Conservation (phyloP, 768 basidiomycete genomes). For the Kwoniella pini region DNA sequence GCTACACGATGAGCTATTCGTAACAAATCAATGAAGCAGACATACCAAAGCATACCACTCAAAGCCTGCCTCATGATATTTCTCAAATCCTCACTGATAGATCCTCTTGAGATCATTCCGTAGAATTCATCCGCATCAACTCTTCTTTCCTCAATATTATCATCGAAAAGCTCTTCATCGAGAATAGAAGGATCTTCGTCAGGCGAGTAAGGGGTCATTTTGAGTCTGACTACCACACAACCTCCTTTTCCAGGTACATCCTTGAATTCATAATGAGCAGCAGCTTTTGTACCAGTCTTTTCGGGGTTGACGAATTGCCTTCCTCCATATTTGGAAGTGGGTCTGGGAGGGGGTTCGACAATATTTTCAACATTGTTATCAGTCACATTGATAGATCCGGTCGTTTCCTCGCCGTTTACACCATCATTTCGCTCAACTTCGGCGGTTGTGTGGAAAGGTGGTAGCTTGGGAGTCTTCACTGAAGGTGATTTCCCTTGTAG, state of each 20-base stretch:
- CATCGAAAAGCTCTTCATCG: constrained; percentile 88
- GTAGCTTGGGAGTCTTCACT: constrained; percentile 36
- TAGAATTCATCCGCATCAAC: constrained; percentile 98
- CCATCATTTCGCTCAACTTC: constrained; percentile 21
- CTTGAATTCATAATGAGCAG: constrained; percentile 82
- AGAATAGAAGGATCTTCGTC: constrained; percentile 76
- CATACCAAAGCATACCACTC: constrained; percentile 96
- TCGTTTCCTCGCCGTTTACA: constrained; percentile 20
- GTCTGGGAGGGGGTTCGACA: constrained; percentile 51
- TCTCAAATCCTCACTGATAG: constrained; percentile 86
- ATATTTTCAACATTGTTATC: constrained; percentile 51
- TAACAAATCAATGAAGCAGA: constrained; percentile 55
- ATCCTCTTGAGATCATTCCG: constrained; percentile 71
- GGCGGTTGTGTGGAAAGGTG: constrained; percentile 26
- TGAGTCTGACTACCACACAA: constrained; percentile 90
- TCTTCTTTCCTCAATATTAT: constrained; percentile 81
- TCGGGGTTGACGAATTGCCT: constrained; percentile 77
- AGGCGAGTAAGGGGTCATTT: constrained; percentile 75
- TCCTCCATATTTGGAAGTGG: constrained; percentile 32
- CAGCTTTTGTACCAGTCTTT: constrained; percentile 85
- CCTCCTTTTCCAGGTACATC: constrained; percentile 89
- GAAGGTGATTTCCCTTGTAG: constrained; percentile 31
- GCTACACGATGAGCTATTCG: not conserved
- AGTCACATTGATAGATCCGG: constrained; percentile 51
- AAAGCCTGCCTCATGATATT: constrained; percentile 97